Evolutionary conservation across 768 basidiomycete species (phyloP).

Genomic region (Lactarius pseudohatsudake): DNA sequence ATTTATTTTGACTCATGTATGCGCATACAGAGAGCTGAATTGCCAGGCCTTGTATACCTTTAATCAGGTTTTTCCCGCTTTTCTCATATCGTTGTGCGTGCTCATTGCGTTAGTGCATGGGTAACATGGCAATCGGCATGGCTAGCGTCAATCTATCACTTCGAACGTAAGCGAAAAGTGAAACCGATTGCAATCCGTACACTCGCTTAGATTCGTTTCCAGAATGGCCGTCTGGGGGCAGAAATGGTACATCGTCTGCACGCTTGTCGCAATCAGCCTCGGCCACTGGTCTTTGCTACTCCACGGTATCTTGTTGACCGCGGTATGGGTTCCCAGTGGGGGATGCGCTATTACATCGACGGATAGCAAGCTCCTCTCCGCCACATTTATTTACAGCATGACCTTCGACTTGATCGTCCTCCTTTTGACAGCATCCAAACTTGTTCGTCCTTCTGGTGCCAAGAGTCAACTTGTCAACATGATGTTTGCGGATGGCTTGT

Average conservation of each 20-base stretch:
- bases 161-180: constrained; percentile 42
- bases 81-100: neutral
- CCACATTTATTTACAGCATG: constrained; percentile 78
- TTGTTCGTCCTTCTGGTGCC: constrained; percentile 39
- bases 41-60: constrained; percentile 50
- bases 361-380: constrained; percentile 62
- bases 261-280: constrained; percentile 54
- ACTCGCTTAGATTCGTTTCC: neutral
- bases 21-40: constrained; percentile 38
- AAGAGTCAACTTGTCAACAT: constrained; percentile 54
- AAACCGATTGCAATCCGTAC: constrained; percentile 7
- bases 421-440: constrained; percentile 58
- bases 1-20: neutral
- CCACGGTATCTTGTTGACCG: constrained; percentile 64
- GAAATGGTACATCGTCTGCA: constrained; percentile 49
- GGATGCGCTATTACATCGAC: constrained; percentile 59
- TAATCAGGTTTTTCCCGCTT: constrained; percentile 40
- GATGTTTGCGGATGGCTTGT: constrained; percentile 70
- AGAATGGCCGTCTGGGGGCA: constrained; percentile 69
- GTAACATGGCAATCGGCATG: constrained; percentile 44
- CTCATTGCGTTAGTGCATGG: constrained; percentile 39
- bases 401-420: constrained; percentile 66
- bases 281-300: constrained; percentile 73
- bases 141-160: constrained; percentile 50
- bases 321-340: constrained; percentile 49